Base-by-base conservation (phyloP, 2,329 filamentous ascomycete genomes). In the Colletotrichum sp. region DNA sequence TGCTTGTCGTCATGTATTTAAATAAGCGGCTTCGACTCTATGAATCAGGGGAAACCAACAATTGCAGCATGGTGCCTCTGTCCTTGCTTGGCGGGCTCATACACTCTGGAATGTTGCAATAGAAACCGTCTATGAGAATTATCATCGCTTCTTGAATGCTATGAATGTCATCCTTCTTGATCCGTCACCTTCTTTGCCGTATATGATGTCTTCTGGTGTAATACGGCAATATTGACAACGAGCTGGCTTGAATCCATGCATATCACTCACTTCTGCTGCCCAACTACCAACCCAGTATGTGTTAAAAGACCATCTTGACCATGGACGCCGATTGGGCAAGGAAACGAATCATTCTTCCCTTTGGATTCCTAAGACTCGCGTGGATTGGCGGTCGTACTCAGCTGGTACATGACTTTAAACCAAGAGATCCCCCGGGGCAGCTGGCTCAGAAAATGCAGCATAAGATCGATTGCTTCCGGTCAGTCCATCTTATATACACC, bases 51-150 rank as follows among this genome's bases (percentile, higher is more conserved):
- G 18, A 44, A 44, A 44, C 39, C 16, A 39, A 39, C 2, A 39
- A 5, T 18, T 9, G 34, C 7, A 18, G 16, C 16, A 39, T 0
- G 16, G 36, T 16, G 16, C 0, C 7, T 7, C 4, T 1, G 7
- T 36, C 1, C 1, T 39, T 39, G 36, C 8, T 39, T 18, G 16
- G 16, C 16, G 8, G 16, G 16, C 36, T 39, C 18, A 39, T 39
- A 7, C 36, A 39, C 39, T 44, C 9, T 44, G 39, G 8, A 44
- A 44, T 44, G 18, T n/a, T 44, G 16, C 36, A 39, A 18, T 2
- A 39, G 8, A 39, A 39, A 39, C 7, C 36, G 3, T 18, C 16
- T 34, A 5, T 18, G 5, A 8, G 36, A 16, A 18, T 5, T 3
- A 16, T 8, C 36, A 39, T 7, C 7, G 8, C 16, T 3, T 7